These are phyloP conservation scores for Lactarius deliciosus DNA, from an alignment of 768 basidiomycete genomes.

Conservation along the genomic window DNA sequence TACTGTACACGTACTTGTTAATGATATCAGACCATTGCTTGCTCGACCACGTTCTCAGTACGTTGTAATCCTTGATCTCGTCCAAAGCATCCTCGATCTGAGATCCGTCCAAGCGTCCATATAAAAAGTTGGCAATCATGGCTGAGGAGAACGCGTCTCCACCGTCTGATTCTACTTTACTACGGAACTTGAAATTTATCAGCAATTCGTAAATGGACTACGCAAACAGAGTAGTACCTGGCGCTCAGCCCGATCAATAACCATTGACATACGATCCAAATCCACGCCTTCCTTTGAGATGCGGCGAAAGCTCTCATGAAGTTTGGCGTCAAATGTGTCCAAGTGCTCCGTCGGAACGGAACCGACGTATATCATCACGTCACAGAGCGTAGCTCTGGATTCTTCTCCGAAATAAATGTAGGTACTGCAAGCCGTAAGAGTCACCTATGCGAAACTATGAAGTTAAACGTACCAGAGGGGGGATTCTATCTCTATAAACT, in stretches of 20 bases:
- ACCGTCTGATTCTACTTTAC: constrained; percentile 78
- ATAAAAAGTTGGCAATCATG: constrained; percentile 82
- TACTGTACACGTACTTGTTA: constrained; percentile 52
- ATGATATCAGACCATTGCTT: constrained; percentile 77
- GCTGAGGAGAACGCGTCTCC: constrained; percentile 75
- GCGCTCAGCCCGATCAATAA: constrained; percentile 84
- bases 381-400: constrained; percentile 65
- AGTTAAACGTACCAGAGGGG: constrained; percentile 69
- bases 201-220: constrained; percentile 2
- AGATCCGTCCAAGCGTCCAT: constrained; percentile 79
- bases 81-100: constrained; percentile 72
- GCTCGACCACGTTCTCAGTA: constrained; percentile 68
- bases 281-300: constrained; percentile 79
- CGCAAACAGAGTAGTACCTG: constrained; percentile 48
- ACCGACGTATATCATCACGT: constrained; percentile 74
- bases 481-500: constrained; percentile 87
- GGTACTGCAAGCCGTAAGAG: constrained; percentile 48
- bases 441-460: not conserved
- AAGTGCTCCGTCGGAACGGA: constrained; percentile 84
- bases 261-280: constrained; percentile 85
- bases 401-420: constrained; percentile 86
- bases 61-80: constrained; percentile 70
- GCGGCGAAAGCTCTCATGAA: constrained; percentile 65
- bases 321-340: constrained; percentile 63
- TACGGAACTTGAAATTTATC: constrained; percentile 57